Evolutionary conservation across 441 rosid genomes (phyloP).

Genomic region (Pelargonium fulgidum): DNA sequence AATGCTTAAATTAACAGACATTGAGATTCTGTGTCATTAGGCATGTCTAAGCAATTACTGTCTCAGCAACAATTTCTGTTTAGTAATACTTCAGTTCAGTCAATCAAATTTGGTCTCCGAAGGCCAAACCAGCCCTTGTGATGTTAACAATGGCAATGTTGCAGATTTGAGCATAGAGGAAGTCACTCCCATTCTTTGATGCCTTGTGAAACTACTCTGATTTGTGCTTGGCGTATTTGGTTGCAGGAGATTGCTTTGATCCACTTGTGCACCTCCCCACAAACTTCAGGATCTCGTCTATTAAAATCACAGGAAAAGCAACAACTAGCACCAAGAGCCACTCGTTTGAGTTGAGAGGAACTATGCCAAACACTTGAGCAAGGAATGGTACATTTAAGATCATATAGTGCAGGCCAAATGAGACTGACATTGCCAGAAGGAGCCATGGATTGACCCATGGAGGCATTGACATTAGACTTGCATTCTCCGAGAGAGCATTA

Average conservation of each 20-base stretch:
- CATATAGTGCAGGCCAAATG: constrained; percentile 78
- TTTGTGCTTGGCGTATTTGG: not conserved
- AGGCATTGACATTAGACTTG: constrained; percentile 72
- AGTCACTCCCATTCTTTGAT: too few relatives aligned
- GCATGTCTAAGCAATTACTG: not conserved
- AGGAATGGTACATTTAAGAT: constrained; percentile 80
- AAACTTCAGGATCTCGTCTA: constrained; percentile 73
- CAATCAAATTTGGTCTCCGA: not conserved
- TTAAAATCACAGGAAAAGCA: constrained; percentile 66
- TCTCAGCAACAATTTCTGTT: not conserved
- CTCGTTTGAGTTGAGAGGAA: constrained; percentile 76
- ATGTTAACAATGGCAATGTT: not conserved
- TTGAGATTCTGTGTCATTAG: too few relatives aligned
- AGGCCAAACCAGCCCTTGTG: not conserved
- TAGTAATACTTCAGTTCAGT: not conserved
- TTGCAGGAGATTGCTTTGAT: not conserved
- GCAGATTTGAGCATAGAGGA: too few relatives aligned
- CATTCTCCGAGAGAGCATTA: constrained; percentile 86
- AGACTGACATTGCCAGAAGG: constrained; percentile 70
- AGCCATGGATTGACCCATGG: constrained; percentile 95
- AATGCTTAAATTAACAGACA: too few relatives aligned
- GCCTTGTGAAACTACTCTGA: not conserved
- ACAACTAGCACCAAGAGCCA: constrained; percentile 80
- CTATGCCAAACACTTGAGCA: constrained; percentile 70
- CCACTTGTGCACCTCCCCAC: constrained; percentile 58